Conservation (phyloP, 2,329 filamentous ascomycete genomes). For the Pseudogymnoascus sp. region DNA sequence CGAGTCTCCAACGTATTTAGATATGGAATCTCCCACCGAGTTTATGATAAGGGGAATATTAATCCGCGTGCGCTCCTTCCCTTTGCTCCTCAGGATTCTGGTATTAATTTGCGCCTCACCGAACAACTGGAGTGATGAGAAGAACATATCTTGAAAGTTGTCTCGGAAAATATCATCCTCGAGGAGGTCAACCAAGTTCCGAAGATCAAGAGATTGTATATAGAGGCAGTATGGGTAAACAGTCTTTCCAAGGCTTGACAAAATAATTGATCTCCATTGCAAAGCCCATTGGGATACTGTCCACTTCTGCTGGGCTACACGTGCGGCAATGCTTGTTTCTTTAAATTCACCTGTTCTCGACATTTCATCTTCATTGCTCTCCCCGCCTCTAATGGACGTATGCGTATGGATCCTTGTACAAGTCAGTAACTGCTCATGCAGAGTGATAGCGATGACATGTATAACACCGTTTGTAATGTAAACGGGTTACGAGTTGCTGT, state of each 20-base stretch:
- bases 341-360: conserved; percentile 13
- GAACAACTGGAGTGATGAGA: conserved; percentile 27
- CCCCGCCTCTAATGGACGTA: conserved; percentile 37
- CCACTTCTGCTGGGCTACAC: conserved; percentile 16
- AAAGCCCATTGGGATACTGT: conserved; percentile 46
- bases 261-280: conserved; percentile 61
- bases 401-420: conserved; percentile 39
- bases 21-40: conserved; percentile 51
- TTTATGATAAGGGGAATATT: conserved; percentile 32
- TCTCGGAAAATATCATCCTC: conserved; percentile 38
- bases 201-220: conserved; percentile 55
- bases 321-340: conserved; percentile 16
- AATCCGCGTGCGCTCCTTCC: conserved; percentile 23
- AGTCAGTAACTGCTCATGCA: conserved; percentile 18
- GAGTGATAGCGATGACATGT: not conserved
- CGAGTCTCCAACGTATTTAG: conserved; percentile 39
- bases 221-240: conserved; percentile 63
- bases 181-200: conserved; percentile 52
- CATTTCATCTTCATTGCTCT: conserved; percentile 35
- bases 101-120: conserved; percentile 26
- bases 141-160: conserved; percentile 31
- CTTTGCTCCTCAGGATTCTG: conserved; percentile 23
- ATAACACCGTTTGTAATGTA: not conserved
- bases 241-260: conserved; percentile 55
- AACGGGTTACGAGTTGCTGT: not conserved